phyloP scores from a whole-genome alignment of 2,329 filamentous ascomycete genomes.

The Colletotrichum phormii region DNA sequence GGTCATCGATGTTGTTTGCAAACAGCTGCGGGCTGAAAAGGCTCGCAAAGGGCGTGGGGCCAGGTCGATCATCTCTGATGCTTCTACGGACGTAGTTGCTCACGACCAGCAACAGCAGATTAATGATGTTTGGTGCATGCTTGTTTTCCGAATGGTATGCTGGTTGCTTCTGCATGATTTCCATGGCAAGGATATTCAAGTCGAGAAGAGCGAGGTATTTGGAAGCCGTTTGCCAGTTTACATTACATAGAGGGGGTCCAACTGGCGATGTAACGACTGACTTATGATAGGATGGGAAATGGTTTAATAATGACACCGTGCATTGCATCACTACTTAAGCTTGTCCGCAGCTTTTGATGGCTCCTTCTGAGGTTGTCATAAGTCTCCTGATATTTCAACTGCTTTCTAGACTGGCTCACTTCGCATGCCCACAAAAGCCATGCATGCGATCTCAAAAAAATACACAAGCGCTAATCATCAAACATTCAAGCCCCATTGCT shows the following conservation, averaged over 20 bases:
- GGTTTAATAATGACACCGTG: not conserved
- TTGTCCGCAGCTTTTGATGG: too few species aligned
- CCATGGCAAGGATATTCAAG: constrained; percentile 48
- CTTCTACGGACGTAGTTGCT: not conserved
- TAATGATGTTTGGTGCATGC: constrained; percentile 46
- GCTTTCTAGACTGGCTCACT: not conserved
- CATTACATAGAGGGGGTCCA: constrained; percentile 38
- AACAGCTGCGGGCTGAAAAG: constrained; percentile 7
- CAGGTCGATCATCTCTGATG: constrained; percentile 20
- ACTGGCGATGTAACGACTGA: not conserved
- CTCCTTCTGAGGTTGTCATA: too few species aligned
- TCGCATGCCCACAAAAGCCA: not conserved
- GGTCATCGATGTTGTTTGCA: constrained; percentile 17
- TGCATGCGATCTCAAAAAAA: too few species aligned
- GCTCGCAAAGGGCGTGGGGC: constrained; percentile 5
- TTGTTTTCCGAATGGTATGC: constrained; percentile 53
- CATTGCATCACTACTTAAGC: not conserved
- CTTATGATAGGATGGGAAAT: not conserved
- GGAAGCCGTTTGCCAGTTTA: constrained; percentile 50
- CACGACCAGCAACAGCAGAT: constrained; percentile 10
- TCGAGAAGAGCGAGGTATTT: constrained; percentile 47
- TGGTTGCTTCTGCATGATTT: constrained; percentile 53
- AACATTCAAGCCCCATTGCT: not conserved
- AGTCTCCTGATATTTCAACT: not conserved
- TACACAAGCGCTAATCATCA: too few species aligned